Base-by-base conservation (phyloP, 1,139 yeast species). In the Debaryomyces robertsiae region DNA sequence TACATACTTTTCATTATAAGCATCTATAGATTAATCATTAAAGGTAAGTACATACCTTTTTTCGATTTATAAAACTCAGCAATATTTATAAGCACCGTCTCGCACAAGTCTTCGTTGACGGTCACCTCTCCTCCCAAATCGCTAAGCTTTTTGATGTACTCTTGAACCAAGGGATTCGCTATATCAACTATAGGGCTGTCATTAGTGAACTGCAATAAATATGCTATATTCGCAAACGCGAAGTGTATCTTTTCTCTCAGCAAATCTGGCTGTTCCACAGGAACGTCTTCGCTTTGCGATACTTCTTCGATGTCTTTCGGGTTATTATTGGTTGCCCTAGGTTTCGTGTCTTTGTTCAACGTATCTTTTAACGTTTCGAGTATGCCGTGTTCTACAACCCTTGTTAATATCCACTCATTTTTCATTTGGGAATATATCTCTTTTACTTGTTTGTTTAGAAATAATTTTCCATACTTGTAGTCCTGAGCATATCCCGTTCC, bases 41-140 rank as follows among this genome's bases (percentile, higher is more conserved):
- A 46, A 15, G 77, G 77, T 41, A 63, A 52, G 53, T 60, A 69
- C 6, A 68, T 54, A 33, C 59, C 55, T 38, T 53, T 61, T 41
- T 57, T 62, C 4, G 69, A 52, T 38, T 53, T 54, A 54, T 65
- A 70, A 47, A 53, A 63, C 17, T 67, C 69, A 16, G 46, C 43
- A 6, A 65, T 58, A 3, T 58, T 61, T 17, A 57, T 60, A 1
- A 52, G 28, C 3, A 67, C 46, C 9, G 46, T 43, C 7, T 46
- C 48, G 29, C 47, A 36, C 6, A 50, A 45, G 7, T 45, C 42
- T 6, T 53, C 55, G 18, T 53, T 55, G 22, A 57, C 36, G 9
- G 40, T 41, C 4, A 30, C 41, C 3, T 38, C 46, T 2, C 41
- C 24, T 17, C 24, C 43, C 19, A 27, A 28, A 13, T 30, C 25